Evolutionary conservation across 192 early-diverging fungal genomes (phyloP).

Genomic region (Bifiguratus adelaidae): DNA sequence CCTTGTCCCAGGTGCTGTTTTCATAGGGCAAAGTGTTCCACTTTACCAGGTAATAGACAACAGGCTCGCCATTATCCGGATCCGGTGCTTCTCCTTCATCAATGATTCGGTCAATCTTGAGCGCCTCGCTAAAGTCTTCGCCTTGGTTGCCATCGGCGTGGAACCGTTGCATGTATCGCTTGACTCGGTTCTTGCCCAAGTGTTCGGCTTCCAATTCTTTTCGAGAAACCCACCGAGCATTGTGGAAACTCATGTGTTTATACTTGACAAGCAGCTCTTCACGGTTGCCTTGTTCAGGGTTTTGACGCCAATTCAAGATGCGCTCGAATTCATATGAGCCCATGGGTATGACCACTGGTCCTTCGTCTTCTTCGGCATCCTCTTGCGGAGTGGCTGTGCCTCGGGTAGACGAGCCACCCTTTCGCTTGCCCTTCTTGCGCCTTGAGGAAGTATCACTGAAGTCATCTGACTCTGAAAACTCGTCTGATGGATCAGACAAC

Average conservation of each 20-base stretch:
- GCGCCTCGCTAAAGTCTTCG: constrained; percentile 54
- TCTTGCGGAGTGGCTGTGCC: no score
- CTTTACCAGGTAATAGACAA: constrained; percentile 64
- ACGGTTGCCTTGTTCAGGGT: constrained; percentile 31
- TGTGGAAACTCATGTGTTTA: constrained; percentile 69
- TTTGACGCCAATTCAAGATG: constrained; percentile 34
- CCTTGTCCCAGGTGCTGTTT: constrained; percentile 59
- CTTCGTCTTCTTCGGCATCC: constrained; percentile 25
- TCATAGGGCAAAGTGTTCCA: constrained; percentile 69
- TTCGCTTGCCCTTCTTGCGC: no score
- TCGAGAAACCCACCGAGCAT: constrained; percentile 60
- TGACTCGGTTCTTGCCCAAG: constrained; percentile 56
- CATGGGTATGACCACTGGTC: constrained; percentile 44
- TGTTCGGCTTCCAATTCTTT: constrained; percentile 34
- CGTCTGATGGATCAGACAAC: no score
- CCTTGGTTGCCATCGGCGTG: constrained; percentile 35
- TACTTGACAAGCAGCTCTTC: constrained; percentile 65
- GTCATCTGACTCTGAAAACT: no score
- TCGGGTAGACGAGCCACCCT: no score
- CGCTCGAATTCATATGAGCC: constrained; percentile 35
- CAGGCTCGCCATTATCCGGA: constrained; percentile 26
- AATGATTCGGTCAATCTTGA: constrained; percentile 68
- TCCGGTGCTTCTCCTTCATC: constrained; percentile 69
- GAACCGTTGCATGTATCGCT: constrained; percentile 64
- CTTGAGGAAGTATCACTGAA: no score